Percentiles rank a stretch among this genome's conserved stretches.
These are phyloP conservation scores for Brasenia schreberi DNA, from an alignment of 164 flowering plant genomes.

Conservation along the genomic window DNA sequence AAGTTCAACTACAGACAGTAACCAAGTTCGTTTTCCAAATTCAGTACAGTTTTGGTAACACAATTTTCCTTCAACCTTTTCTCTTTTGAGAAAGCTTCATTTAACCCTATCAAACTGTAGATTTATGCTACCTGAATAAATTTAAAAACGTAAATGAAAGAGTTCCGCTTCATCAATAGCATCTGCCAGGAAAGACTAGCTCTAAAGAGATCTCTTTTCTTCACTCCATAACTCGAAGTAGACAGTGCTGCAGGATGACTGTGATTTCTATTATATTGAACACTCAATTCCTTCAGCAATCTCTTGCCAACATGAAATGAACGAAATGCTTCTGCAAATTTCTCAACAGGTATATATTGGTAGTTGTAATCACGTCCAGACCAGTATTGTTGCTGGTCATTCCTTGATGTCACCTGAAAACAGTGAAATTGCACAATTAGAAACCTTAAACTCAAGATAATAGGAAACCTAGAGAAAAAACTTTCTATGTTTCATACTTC, in stretches of 20 bases:
- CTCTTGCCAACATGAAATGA: constrained; percentile 46
- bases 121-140: constrained; percentile 60
- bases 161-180: constrained; percentile 88
- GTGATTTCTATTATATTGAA: constrained; percentile 62
- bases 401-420: constrained; percentile 70
- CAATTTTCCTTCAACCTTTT: no score
- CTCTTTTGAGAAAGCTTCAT: no score
- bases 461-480: not conserved
- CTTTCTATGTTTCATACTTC: constrained; percentile 44
- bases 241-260: constrained; percentile 92
- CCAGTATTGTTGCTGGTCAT: constrained; percentile 99
- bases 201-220: constrained; percentile 61
- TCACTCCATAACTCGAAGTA: constrained; percentile 59
- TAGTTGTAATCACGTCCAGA: constrained; percentile 46
- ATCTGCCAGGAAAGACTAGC: constrained; percentile 66
- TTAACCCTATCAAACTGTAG: no score
- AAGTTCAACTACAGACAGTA: no score
- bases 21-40: no score
- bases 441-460: no score
- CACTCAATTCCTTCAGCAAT: constrained; percentile 41
- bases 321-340: constrained; percentile 79
- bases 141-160: constrained; percentile 81
- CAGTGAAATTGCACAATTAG: constrained; percentile 4
- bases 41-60: no score
- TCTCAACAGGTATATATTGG: constrained; percentile 49